phyloP scores from a whole-genome alignment of 1,139 yeast genomes.

The Yamadazyma atmosphaerica region DNA sequence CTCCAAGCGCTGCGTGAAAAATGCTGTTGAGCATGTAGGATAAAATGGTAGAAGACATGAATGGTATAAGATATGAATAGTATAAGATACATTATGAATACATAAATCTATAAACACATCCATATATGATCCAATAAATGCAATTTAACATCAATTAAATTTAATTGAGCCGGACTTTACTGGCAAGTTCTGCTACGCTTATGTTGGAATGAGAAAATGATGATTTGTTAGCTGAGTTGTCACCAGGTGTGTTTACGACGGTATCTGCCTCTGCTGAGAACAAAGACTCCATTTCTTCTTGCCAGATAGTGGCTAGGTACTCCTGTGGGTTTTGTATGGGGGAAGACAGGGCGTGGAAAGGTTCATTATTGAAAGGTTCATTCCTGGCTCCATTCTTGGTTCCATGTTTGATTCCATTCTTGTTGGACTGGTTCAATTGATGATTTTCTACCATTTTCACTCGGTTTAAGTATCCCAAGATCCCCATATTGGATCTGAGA shows the following conservation, averaged over 20 bases:
- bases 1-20: too few relatives aligned
- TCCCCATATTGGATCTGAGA: slow-evolving; percentile 16
- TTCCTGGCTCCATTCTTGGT: not conserved
- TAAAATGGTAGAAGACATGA: too few relatives aligned
- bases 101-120: too few relatives aligned
- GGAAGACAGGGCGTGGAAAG: not conserved
- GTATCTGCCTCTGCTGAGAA: not conserved
- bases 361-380: too few relatives aligned
- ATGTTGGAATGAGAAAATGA: slow-evolving; percentile 10
- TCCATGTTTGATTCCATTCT: not conserved
- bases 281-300: slow-evolving; percentile 1
- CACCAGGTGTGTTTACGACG: not conserved
- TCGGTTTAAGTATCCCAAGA: slow-evolving; percentile 18
- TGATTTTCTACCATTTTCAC: slow-evolving; percentile 2
- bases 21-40: too few relatives aligned
- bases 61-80: too few relatives aligned
- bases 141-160: too few relatives aligned
- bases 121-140: too few relatives aligned
- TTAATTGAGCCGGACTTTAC: slow-evolving; percentile 10
- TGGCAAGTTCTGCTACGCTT: slow-evolving; percentile 10
- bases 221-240: slow-evolving; percentile 5
- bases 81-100: too few relatives aligned
- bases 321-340: not conserved
- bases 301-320: not conserved
- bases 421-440: not conserved